Evolutionary conservation across 352 stramenopile species (phyloP).

Genomic region (Saprolegnia diclina): DNA sequence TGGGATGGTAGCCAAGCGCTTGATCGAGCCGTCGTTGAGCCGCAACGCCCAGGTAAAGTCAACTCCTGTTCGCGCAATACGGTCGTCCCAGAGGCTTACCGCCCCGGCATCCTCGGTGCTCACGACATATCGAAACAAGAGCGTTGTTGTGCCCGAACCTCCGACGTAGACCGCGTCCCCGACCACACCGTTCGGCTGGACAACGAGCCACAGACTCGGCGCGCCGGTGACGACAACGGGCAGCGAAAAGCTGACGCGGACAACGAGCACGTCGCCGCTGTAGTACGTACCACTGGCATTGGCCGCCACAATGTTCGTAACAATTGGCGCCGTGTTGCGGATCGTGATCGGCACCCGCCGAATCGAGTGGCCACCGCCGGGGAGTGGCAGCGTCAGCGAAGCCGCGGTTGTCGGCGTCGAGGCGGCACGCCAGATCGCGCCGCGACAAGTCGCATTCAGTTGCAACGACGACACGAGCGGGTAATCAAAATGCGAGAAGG

Average conservation of each 20-base stretch:
- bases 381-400: constrained; percentile 39
- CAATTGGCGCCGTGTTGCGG: constrained; percentile 42
- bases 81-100: constrained; percentile 55
- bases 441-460: constrained; percentile 24
- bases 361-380: constrained; percentile 39
- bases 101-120: constrained; percentile 30
- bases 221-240: constrained; percentile 60
- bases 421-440: constrained; percentile 37
- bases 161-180: constrained; percentile 44
- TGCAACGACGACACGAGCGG: constrained; percentile 39
- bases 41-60: constrained; percentile 49
- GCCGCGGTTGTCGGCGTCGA: constrained; percentile 48
- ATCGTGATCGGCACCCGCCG: constrained; percentile 51
- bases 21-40: constrained; percentile 38
- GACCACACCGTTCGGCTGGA: neutral
- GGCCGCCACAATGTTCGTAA: constrained; percentile 36
- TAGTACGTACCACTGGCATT: constrained; percentile 47
- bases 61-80: constrained; percentile 31
- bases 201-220: constrained; percentile 30
- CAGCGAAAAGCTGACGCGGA: constrained; percentile 57
- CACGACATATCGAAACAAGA: constrained; percentile 61
- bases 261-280: constrained; percentile 45
- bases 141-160: constrained; percentile 38
- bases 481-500: constrained; percentile 63
- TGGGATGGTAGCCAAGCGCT: constrained; percentile 42